Conservation (phyloP, 495 filamentous ascomycete species). For the Trichoderma erinaceum region DNA sequence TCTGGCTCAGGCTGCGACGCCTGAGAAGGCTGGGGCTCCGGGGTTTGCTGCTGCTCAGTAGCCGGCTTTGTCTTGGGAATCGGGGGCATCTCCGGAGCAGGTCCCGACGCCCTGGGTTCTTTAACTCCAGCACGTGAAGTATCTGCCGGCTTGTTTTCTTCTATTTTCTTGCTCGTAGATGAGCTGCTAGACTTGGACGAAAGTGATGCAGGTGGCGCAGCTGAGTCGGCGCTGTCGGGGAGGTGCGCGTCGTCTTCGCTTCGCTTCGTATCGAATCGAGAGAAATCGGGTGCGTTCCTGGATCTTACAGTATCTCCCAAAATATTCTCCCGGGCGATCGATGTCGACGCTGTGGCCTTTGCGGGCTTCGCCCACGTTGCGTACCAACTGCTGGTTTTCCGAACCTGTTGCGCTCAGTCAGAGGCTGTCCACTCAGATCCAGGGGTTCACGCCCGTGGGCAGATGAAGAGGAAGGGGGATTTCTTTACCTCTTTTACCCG, state of each 20-base stretch:
- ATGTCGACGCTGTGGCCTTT: slow-evolving; percentile 66
- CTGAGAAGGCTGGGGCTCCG: slow-evolving; percentile 17
- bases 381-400: slow-evolving; percentile 58
- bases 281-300: slow-evolving; percentile 36
- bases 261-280: slow-evolving; percentile 41
- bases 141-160: slow-evolving; percentile 12
- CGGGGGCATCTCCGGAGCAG: neutral
- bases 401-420: slow-evolving; percentile 33
- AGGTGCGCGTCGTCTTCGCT: slow-evolving; percentile 24
- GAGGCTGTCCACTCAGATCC: neutral
- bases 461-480: neutral
- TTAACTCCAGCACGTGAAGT: neutral
- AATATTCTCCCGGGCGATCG: slow-evolving; percentile 73
- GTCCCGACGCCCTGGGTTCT: neutral
- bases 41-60: slow-evolving; percentile 3
- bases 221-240: slow-evolving; percentile 23
- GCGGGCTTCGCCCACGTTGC: slow-evolving; percentile 58
- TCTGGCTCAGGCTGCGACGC: slow-evolving; percentile 17
- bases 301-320: slow-evolving; percentile 47
- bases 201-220: slow-evolving; percentile 25
- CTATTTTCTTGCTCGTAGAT: slow-evolving; percentile 17
- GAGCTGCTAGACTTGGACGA: slow-evolving; percentile 21
- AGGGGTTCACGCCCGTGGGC: neutral
- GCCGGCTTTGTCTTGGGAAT: neutral
- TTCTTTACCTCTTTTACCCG: slow-evolving; percentile 14